A percentile compares a stretch with the other conserved stretches of the same genome.
Evolutionary conservation across 139 green algal species (phyloP).

Genomic region (Tetratostichococcus sp.): DNA sequence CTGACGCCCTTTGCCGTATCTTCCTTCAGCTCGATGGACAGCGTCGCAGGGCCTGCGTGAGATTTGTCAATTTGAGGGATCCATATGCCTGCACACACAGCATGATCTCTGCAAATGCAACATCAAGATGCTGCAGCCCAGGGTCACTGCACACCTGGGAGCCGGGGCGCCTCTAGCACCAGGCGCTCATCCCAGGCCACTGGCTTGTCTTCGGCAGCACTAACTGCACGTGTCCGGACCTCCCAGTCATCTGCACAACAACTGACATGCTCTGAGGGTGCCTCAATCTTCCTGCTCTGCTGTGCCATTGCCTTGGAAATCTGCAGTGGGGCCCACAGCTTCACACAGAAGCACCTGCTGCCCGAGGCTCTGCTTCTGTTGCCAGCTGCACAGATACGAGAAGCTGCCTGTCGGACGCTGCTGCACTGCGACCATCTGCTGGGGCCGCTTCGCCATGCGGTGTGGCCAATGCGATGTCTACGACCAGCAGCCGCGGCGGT

Average conservation of each 20-base stretch:
- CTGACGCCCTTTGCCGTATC: conserved; percentile 23
- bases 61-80: too few species aligned
- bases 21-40: conserved; percentile 39
- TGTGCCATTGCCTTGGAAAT: too few species aligned
- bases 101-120: background rate
- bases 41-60: conserved; percentile 5
- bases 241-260: background rate
- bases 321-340: too few species aligned
- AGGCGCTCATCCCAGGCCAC: conserved; percentile 57
- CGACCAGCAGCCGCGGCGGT: conserved; percentile 42
- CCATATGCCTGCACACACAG: too few species aligned
- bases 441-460: background rate
- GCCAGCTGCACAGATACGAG: background rate
- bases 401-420: background rate
- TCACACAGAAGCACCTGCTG: background rate
- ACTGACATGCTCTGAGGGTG: too few species aligned
- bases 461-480: conserved; percentile 33
- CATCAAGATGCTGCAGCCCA: too few species aligned
- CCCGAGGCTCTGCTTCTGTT: background rate
- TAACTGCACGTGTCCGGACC: conserved; percentile 11
- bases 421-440: background rate
- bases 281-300: too few species aligned
- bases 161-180: conserved; percentile 35
- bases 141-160: conserved; percentile 4
- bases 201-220: background rate